These are phyloP conservation scores for Pseudogymnoascus sp. DNA, from an alignment of 2,329 filamentous ascomycete species.

Conservation along the genomic window DNA sequence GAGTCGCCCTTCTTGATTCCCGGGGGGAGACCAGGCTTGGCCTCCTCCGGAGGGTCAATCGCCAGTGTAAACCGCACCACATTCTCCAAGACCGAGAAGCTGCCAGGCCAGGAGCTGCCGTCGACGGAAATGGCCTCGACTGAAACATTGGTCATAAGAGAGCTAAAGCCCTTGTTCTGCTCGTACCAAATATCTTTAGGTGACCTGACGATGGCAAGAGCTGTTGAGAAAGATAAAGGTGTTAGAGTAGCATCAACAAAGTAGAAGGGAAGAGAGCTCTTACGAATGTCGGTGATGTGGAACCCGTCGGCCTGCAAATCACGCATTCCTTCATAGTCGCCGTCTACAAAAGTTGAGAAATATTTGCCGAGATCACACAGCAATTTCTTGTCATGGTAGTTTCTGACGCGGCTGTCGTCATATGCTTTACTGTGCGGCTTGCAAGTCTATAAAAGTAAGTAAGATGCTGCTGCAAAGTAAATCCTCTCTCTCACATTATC, in stretches of 20 bases:
- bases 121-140: slow-evolving; percentile 1
- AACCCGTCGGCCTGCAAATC: not conserved
- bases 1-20: slow-evolving; percentile 12
- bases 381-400: not conserved
- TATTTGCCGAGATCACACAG: not conserved
- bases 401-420: not conserved
- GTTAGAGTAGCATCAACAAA: not conserved
- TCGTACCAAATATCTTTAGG: not conserved
- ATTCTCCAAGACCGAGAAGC: slow-evolving; percentile 11
- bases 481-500: no score
- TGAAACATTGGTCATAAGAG: not conserved
- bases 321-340: not conserved
- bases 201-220: not conserved
- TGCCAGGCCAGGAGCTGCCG: slow-evolving; percentile 5
- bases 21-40: slow-evolving; percentile 1
- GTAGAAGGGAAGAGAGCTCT: not conserved
- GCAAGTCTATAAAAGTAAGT: not conserved
- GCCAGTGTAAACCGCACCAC: slow-evolving; percentile 10
- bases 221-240: not conserved
- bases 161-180: not conserved
- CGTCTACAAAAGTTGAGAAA: not conserved
- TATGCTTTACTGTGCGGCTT: not conserved
- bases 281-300: not conserved
- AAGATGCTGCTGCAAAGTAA: not conserved
- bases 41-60: slow-evolving; percentile 4